Base-by-base conservation (phyloP, 371 early-diverging fungal species). In the Mucor irregularis region DNA sequence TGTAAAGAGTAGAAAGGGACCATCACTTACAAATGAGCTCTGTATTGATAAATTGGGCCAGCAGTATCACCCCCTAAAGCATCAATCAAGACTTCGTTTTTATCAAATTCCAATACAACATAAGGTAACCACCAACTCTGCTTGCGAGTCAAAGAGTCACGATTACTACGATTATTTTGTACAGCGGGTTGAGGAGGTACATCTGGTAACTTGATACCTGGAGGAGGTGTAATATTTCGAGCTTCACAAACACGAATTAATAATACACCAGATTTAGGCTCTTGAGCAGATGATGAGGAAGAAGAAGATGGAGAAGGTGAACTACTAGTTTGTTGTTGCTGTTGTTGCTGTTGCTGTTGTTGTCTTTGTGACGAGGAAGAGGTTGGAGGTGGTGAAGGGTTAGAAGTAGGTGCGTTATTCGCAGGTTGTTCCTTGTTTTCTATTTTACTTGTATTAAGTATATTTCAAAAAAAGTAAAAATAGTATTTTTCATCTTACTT, bases 71-170 rank as follows among this genome's bases (percentile, higher is more conserved):
- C 89, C 28, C 87, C 91, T 13, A 87, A 73, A 21, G 92, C 88
- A 63, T 90, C 85, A 33, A 91, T 90, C 53, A 92, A 77, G 34
- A 92, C 80, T 73, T 94, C 94, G 68, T 94, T 94, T 84, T 92
- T 92, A 76, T 95, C 96, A 58, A 94, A 94, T 74, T 94, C 94
- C 19, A 94, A 73, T 6, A 95, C 94, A 17, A 86, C 88, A 64
- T 93, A 95, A 5, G 93, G 95, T 17, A 91, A 63, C 84, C 86
- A 86, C 78, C 89, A 85, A 42, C 81, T 75, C 24, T 85, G 85
- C 59, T 87, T 90, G 59, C 87, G 85, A 59, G 82, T 84, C 5
- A 86, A 73, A 6, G 89, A 86, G 49, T 90, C 88, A 56, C 85
- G 85, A 51, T 83, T 85, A 49, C 16, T 16, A 56, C 72, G 49